Evolutionary conservation across 2,329 filamentous ascomycete genomes (phyloP), one percentile per base, ranked within the genome.

Genomic region (Fusarium sp.): DNA sequence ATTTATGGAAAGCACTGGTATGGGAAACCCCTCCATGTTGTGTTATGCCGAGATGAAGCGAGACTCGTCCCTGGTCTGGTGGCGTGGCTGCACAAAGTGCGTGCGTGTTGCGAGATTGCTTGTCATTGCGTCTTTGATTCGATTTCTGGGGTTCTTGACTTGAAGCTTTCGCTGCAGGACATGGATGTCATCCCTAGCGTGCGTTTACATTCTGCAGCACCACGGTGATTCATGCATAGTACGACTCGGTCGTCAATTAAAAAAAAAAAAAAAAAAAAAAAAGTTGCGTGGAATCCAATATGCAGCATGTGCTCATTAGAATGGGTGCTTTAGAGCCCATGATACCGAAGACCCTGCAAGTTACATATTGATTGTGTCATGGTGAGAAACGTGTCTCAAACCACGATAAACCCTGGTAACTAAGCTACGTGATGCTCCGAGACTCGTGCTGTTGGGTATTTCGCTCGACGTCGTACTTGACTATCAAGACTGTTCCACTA

Each of bases 201-300:
- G 37, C 41, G 30, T 57, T 47, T 45, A 45, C 38, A 18, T 60
- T 68, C 65, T 64, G 60, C 58, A 60, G 57, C 55, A 54, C 26
- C 38, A 60, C 58, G 62, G 68, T 71, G 71, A 74, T 74, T 72
- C 70, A 72, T 74, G 72, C 72, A 72, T 20, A 60, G 53, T 71
- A 71, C 67, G 72, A 74, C 67, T 74, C 72, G 66, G 54, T 54
- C 41, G 23, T 52, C 37, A 42, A 60, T 47, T 46, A 50, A 18
- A 34, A 31, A 51, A 36, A 13, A 55, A 33, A 37, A 36, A 13
- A 55, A 33, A 50, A 18, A 34, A 31, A 51, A 36, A 13, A 55
- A 33, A 37, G 33, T 26, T 28, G 41, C 26, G 44, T 49, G 41
- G 41, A 55, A 55, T 49, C 26, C 33, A 30, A n/a, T 30, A 58